Evolutionary conservation across 2,329 filamentous ascomycete genomes (phyloP), one percentile per base, ranked within the genome.

Genomic region (Raffaelea albimanens): DNA sequence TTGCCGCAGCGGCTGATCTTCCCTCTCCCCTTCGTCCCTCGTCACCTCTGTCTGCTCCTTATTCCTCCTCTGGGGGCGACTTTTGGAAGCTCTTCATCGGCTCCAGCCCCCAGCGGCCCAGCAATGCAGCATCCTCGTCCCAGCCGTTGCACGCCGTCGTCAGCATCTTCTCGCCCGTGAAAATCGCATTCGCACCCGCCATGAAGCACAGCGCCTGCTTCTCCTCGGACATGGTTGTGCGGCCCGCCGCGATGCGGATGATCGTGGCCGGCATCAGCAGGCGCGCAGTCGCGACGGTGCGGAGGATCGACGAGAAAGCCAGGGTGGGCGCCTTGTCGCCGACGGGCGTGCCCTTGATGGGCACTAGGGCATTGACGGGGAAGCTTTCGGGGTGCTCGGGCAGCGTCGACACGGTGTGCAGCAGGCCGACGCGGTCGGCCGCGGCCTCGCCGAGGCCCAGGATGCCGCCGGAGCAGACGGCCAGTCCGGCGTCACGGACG

Each of bases 121-220:
- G 94, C 80, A 95, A 87, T 39, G 70, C 80, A 53, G 78, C 82
- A 59, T 95, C 89, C 65, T 94, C 86, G 53, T 93, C 87, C 86
- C 87, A 95, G 25, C 87, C 87, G 56, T 87, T 90, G 62, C 87
- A 94, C 49, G 89, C 86, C 0, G 89, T 95, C 4, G 89, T 95
- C 66, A 95, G 64, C 89, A 95, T 54, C 74, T 91, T 95, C 70
- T 95, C 89, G 9, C 89, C 89, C 0, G 89, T 95, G 61, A 95
- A 95, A 31, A 95, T 84, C n/a, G 89, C 89, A 58, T 95, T 95
- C 1, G 89, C 89, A 14, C 89, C 89, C 0, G 88, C 87, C 77
- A 87, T 83, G 68, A 95, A 95, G 65, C 88, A 95, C 55, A 91
- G 63, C 14, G 87, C 82, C 67, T 95, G 89, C 69, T 95, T 84